A percentile compares a stretch with the other conserved stretches of the same genome.
Evolutionary conservation across 768 basidiomycete species (phyloP).

Genomic region (Stropharia rugosoannulata): DNA sequence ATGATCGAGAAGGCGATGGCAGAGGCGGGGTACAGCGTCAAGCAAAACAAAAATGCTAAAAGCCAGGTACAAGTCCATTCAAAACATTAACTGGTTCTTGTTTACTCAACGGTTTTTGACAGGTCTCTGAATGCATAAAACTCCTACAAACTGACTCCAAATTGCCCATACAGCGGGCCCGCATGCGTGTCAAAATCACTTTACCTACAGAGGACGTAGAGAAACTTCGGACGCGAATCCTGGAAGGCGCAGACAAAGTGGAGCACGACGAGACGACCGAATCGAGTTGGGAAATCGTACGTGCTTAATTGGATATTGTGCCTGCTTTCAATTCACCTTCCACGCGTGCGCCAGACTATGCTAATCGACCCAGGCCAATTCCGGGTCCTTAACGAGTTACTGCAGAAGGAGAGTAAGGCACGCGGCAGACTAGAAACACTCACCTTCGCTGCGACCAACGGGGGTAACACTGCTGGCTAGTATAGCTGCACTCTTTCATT

Average conservation of each 20-base stretch:
- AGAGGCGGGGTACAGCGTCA: constrained; percentile 91
- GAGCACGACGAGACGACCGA: constrained; percentile 77
- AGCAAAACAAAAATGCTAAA: constrained; percentile 88
- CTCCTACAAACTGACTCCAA: constrained; percentile 76
- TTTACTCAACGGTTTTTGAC: not conserved
- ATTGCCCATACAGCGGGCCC: constrained; percentile 90
- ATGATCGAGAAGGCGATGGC: constrained; percentile 99
- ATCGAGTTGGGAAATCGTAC: constrained; percentile 85
- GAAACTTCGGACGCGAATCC: constrained; percentile 65
- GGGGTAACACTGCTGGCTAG: constrained; percentile 12
- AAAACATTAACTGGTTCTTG: not conserved
- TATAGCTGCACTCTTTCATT: not conserved
- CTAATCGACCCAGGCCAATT: constrained; percentile 94
- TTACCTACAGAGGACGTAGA: constrained; percentile 70
- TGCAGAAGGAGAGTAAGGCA: constrained; percentile 91
- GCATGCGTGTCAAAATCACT: constrained; percentile 87
- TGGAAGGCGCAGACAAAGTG: constrained; percentile 75
- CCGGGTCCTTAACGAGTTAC: constrained; percentile 82
- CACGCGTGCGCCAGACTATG: constrained; percentile 56
- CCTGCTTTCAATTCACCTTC: not conserved
- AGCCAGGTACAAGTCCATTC: constrained; percentile 62
- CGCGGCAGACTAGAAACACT: constrained; percentile 84
- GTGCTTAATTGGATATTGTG: constrained; percentile 24
- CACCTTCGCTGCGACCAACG: constrained; percentile 63
- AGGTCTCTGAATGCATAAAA: constrained; percentile 91